Evolutionary conservation across 176 grass and related monocot genomes (phyloP).

Genomic region (Carex cristatella): DNA sequence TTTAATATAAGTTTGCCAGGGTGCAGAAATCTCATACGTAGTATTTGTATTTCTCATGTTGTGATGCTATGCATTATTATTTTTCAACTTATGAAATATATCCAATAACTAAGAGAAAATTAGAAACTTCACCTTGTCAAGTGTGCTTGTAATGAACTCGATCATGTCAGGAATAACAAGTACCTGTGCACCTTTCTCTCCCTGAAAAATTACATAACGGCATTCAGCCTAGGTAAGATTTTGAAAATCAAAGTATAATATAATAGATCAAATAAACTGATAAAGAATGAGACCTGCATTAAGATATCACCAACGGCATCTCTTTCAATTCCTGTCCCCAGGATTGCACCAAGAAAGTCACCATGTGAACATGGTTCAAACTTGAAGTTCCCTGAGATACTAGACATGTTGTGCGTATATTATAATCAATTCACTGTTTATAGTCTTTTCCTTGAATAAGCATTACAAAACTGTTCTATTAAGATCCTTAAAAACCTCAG

Average conservation of each 20-base stretch:
- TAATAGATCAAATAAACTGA: constrained; percentile 3
- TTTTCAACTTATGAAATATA: constrained; percentile 2
- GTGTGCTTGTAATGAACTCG: constrained; percentile 58
- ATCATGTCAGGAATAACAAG: constrained; percentile 88
- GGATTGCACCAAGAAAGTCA: constrained; percentile 90
- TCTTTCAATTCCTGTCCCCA: constrained; percentile 75
- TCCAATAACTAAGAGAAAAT: neutral
- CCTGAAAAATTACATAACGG: constrained; percentile 38
- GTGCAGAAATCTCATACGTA: neutral
- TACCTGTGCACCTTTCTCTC: constrained; percentile 74
- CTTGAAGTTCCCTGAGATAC: constrained; percentile 87
- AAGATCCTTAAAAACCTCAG: constrained; percentile 59
- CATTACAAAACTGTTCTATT: constrained; percentile 14
- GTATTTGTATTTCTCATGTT: neutral
- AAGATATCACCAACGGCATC: constrained; percentile 96
- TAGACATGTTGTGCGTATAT: constrained; percentile 23
- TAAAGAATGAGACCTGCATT: constrained; percentile 59
- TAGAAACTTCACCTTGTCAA: constrained; percentile 53
- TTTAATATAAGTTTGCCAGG: neutral
- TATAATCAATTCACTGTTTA: neutral
- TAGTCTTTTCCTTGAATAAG: neutral
- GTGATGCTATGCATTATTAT: neutral
- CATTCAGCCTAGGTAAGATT: neutral
- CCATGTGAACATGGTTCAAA: constrained; percentile 88
- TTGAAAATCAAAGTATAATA: neutral